phyloP scores from a whole-genome alignment of 805 yeast species.

The Ogataea philodendri region DNA sequence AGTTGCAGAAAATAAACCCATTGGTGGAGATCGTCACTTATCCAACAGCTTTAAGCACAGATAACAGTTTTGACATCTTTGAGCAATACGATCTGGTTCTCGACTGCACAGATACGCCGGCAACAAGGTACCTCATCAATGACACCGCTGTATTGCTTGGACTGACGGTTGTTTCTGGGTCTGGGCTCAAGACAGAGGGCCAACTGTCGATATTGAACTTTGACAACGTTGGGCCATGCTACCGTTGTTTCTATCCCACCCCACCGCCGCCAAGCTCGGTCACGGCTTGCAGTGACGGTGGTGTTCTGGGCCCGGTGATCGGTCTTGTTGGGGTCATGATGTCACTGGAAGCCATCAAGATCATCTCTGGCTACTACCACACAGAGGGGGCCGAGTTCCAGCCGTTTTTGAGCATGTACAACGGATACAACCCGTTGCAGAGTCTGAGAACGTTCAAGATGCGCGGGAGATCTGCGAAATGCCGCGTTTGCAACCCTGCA shows the following conservation, averaged over 20 bases:
- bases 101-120: conserved; percentile 95
- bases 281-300: conserved; percentile 87
- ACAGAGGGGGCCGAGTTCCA: conserved; percentile 48
- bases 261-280: conserved; percentile 87
- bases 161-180: conserved; percentile 81
- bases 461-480: conserved; percentile 61
- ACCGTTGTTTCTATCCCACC: conserved; percentile 85
- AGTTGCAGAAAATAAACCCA: conserved; percentile 62
- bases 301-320: conserved; percentile 94
- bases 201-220: conserved; percentile 78
- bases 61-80: conserved; percentile 64
- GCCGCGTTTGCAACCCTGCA: conserved; percentile 60
- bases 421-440: conserved; percentile 60
- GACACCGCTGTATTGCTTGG: conserved; percentile 73
- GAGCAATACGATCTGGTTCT: conserved; percentile 69
- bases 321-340: conserved; percentile 87
- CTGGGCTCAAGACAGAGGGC: conserved; percentile 90
- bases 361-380: conserved; percentile 56
- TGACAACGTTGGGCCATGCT: conserved; percentile 75
- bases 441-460: conserved; percentile 72
- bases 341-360: conserved; percentile 83
- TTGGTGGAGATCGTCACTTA: conserved; percentile 54
- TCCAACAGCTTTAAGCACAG: conserved; percentile 47
- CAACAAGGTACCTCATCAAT: conserved; percentile 78
- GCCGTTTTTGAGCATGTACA: conserved; percentile 69